A percentile compares a stretch with the other conserved stretches of the same genome.
Conservation (phyloP, 1,284 basidiomycete genomes). For the Cronartium quercuum region DNA sequence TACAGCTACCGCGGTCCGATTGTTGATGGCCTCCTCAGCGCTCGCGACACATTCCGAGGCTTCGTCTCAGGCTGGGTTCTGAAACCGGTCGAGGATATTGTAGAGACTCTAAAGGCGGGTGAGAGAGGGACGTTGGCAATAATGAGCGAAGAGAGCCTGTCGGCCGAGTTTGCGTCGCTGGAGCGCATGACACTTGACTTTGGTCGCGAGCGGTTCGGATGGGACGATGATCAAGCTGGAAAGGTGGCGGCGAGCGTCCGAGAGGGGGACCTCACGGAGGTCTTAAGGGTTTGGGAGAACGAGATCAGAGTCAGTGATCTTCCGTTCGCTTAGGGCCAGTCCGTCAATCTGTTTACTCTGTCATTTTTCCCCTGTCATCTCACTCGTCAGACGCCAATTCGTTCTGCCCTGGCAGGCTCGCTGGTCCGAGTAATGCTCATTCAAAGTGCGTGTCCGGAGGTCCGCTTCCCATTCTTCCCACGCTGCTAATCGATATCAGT, state of each 20-base stretch:
- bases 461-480: background rate
- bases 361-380: no score
- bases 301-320: slow-evolving; percentile 63
- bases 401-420: slow-evolving; percentile 71
- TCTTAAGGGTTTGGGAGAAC: slow-evolving; percentile 81
- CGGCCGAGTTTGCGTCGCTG: slow-evolving; percentile 55
- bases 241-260: slow-evolving; percentile 63
- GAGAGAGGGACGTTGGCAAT: slow-evolving; percentile 63
- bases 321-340: background rate
- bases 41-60: slow-evolving; percentile 63
- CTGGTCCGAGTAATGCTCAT: slow-evolving; percentile 81
- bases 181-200: slow-evolving; percentile 87
- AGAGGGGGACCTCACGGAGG: slow-evolving; percentile 77
- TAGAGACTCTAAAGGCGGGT: slow-evolving; percentile 74
- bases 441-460: slow-evolving; percentile 81
- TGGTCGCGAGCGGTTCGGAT: slow-evolving; percentile 69
- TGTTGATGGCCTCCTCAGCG: slow-evolving; percentile 7
- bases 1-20: slow-evolving; percentile 11
- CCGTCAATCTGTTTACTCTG: no score
- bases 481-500: background rate
- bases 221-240: slow-evolving; percentile 60
- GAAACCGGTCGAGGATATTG: slow-evolving; percentile 73
- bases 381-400: slow-evolving; percentile 60
- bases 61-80: slow-evolving; percentile 81
- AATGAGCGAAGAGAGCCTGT: slow-evolving; percentile 66